A percentile compares a stretch with the other conserved stretches of the same genome.
Conservation (phyloP, 306 rosid genomes). For the Psophocarpus tetragonolobus region DNA sequence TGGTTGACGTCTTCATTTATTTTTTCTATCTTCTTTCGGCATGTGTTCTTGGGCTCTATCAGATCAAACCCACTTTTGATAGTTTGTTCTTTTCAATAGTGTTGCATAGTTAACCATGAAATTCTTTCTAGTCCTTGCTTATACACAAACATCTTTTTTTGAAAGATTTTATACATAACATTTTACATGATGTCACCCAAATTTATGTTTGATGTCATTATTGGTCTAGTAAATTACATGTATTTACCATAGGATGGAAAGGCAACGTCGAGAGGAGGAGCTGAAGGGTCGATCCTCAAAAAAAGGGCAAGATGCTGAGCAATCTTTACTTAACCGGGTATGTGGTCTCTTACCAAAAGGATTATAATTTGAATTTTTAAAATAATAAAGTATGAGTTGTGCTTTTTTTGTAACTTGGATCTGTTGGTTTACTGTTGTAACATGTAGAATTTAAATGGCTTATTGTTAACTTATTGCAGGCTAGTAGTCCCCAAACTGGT, state of each 20-base stretch:
- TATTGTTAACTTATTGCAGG: conserved; percentile 46
- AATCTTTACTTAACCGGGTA: conserved; percentile 75
- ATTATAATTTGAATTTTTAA: neutral
- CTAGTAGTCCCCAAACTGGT: conserved; percentile 93
- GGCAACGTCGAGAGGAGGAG: conserved; percentile 97
- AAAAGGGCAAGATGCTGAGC: conserved; percentile 87
- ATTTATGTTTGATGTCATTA: neutral
- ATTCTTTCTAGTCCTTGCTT: neutral
- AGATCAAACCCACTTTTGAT: neutral
- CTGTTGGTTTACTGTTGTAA: conserved; percentile 2
- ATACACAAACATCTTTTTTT: neutral
- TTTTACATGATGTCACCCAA: neutral
- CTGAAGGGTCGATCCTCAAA: conserved; percentile 70
- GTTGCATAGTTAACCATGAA: conserved; percentile 10
- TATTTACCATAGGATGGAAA: conserved; percentile 78
- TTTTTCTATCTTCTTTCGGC: neutral
- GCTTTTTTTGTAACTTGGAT: neutral
- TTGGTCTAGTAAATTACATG: neutral
- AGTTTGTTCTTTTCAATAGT: neutral
- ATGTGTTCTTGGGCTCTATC: neutral
- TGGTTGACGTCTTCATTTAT: neutral
- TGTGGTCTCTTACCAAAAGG: conserved; percentile 17
- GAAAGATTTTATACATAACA: no score
- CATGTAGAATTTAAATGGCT: conserved; percentile 23
- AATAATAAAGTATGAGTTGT: neutral